Evolutionary conservation across 2,329 filamentous ascomycete species (phyloP).

Genomic region (Passalora sequoiae): DNA sequence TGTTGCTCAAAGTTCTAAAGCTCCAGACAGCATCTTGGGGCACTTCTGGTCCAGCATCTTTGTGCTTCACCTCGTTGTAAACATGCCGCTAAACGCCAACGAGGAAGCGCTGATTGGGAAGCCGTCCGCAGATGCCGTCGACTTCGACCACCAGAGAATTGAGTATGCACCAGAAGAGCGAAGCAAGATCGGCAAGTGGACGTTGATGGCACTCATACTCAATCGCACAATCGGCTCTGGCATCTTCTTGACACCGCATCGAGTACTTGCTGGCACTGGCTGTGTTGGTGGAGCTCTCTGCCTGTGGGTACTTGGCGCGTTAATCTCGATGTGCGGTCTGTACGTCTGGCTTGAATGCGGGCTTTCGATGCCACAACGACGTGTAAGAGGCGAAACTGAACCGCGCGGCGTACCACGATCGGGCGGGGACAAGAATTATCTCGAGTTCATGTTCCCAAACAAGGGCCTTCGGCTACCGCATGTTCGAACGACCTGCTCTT

Average conservation of each 20-base stretch:
- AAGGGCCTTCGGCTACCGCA: conserved; percentile 36
- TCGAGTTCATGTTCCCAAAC: conserved; percentile 44
- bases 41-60: neutral
- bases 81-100: conserved; percentile 20
- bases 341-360: conserved; percentile 44
- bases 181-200: conserved; percentile 21
- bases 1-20: no score
- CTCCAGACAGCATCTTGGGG: no score
- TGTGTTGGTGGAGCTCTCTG: conserved; percentile 33
- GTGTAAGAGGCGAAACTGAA: conserved; percentile 33
- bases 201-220: conserved; percentile 21
- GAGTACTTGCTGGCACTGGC: conserved; percentile 21
- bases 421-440: conserved; percentile 47
- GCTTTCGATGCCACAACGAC: conserved; percentile 43
- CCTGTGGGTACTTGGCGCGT: conserved; percentile 38
- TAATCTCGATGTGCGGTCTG: conserved; percentile 35
- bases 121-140: conserved; percentile 12
- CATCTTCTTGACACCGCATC: conserved; percentile 24
- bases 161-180: conserved; percentile 15
- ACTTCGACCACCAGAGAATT: conserved; percentile 18
- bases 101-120: conserved; percentile 17
- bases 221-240: conserved; percentile 28
- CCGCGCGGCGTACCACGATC: conserved; percentile 43
- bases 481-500: conserved; percentile 39
- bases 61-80: neutral